These are phyloP conservation scores for Fusarium scirpi DNA, from an alignment of 2,329 filamentous ascomycete species.

Conservation along the genomic window DNA sequence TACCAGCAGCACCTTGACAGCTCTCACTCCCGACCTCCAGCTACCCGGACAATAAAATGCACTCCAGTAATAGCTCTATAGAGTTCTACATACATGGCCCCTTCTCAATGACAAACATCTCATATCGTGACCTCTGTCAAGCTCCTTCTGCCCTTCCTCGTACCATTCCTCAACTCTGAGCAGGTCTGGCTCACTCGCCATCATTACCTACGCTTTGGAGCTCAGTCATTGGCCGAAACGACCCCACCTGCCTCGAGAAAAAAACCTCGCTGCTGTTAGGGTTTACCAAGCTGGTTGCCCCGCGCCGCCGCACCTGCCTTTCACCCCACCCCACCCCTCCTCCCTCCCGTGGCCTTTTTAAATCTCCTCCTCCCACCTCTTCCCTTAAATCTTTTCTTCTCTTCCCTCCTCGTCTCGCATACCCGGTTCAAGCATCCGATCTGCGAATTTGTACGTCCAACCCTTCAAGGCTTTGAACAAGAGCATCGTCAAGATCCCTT, in stretches of 20 bases:
- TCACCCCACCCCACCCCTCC: slow-evolving; percentile 47
- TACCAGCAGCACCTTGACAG: not conserved
- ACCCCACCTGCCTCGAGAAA: slow-evolving; percentile 28
- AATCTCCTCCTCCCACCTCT: slow-evolving; percentile 55
- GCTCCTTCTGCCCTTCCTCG: slow-evolving; percentile 30
- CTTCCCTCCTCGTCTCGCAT: slow-evolving; percentile 59
- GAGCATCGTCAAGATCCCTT: slow-evolving; percentile 26
- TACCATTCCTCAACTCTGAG: slow-evolving; percentile 37
- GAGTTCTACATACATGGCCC: not conserved
- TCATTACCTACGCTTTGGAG: slow-evolving; percentile 10
- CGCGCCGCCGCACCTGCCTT: slow-evolving; percentile 49
- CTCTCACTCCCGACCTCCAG: not conserved
- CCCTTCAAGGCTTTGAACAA: slow-evolving; percentile 20
- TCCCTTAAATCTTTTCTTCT: slow-evolving; percentile 52
- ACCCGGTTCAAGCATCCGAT: slow-evolving; percentile 60
- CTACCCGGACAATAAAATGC: not conserved
- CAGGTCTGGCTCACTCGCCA: slow-evolving; percentile 27
- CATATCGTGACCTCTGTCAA: slow-evolving; percentile 18
- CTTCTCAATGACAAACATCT: slow-evolving; percentile 1
- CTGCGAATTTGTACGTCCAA: slow-evolving; percentile 56
- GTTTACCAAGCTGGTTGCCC: slow-evolving; percentile 52
- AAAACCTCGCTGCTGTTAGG: slow-evolving; percentile 53
- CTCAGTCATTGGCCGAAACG: slow-evolving; percentile 33
- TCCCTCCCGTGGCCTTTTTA: slow-evolving; percentile 52
- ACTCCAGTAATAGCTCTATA: not conserved